Conservation (phyloP, 73 alveolate species). For the Paraurostyla sp. region DNA sequence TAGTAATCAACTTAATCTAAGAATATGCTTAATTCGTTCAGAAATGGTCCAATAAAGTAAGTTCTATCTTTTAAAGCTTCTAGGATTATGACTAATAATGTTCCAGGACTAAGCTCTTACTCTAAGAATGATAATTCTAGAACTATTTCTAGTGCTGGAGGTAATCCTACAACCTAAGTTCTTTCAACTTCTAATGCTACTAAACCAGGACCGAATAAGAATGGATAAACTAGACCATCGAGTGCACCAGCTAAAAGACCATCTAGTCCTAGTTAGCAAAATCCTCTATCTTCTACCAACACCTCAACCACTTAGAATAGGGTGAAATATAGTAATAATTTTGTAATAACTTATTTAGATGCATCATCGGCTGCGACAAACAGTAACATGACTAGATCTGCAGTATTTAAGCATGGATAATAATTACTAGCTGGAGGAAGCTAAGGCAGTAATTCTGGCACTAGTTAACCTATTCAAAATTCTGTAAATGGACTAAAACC, state of each 20-base stretch:
- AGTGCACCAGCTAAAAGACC: constrained; percentile 58
- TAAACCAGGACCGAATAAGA: constrained; percentile 15
- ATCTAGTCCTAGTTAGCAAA: constrained; percentile 3
- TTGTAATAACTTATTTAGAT: neutral
- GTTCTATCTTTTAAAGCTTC: neutral
- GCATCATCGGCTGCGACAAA: neutral
- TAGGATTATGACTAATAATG: constrained; percentile 41
- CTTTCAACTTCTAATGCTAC: neutral
- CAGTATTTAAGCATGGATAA: constrained; percentile 50
- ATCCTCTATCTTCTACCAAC: neutral
- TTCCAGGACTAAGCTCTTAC: neutral
- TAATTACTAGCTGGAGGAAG: neutral
- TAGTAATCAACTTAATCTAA: neutral
- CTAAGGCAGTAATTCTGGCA: neutral
- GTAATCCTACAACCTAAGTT: neutral
- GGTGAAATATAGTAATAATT: constrained; percentile 37
- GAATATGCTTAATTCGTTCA: constrained; percentile 50
- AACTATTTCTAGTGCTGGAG: neutral
- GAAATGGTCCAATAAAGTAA: constrained; percentile 60
- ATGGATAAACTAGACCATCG: constrained; percentile 44
- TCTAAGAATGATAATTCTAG: neutral
- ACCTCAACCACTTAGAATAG: constrained; percentile 7
- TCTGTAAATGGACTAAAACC: constrained; percentile 38
- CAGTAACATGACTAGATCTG: constrained; percentile 53
- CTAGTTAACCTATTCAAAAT: neutral